phyloP scores from a whole-genome alignment of 805 yeast species.

The Candida xiaguanensis region DNA sequence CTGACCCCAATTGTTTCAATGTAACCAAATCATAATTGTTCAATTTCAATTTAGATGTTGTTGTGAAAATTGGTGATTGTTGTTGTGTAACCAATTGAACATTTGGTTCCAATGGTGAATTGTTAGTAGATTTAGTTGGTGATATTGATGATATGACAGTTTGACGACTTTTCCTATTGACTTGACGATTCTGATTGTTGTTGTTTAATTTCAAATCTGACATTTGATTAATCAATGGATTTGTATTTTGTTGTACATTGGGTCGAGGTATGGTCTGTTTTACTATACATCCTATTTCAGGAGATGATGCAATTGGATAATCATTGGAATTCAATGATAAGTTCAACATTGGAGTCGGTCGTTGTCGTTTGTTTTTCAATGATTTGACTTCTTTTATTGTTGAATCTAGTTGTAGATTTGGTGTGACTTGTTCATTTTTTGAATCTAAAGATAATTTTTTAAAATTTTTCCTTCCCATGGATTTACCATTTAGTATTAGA shows the following conservation, averaged over 20 bases:
- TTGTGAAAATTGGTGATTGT: slow-evolving; percentile 27
- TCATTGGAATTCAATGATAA: slow-evolving; percentile 6
- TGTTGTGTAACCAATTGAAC: slow-evolving; percentile 2
- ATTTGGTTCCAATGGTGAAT: slow-evolving; percentile 16
- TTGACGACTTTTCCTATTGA: slow-evolving; percentile 25
- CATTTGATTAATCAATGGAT: slow-evolving; percentile 23
- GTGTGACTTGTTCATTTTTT: not conserved
- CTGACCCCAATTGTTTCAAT: slow-evolving; percentile 79
- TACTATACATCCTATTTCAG: slow-evolving; percentile 3
- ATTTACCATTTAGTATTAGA: slow-evolving; percentile 28
- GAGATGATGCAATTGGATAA: too few relatives aligned
- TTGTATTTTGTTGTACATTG: slow-evolving; percentile 17
- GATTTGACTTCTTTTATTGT: slow-evolving; percentile 10
- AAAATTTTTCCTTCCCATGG: slow-evolving; percentile 38
- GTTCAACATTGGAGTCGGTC: slow-evolving; percentile 31
- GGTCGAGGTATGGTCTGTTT: slow-evolving; percentile 7
- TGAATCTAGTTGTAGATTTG: slow-evolving; percentile 3
- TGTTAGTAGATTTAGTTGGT: slow-evolving; percentile 30
- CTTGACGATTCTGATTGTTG: slow-evolving; percentile 3
- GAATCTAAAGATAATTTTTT: slow-evolving; percentile 28
- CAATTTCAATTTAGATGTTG: slow-evolving; percentile 29
- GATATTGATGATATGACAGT: slow-evolving; percentile 41
- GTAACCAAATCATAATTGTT: slow-evolving; percentile 63
- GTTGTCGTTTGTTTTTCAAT: slow-evolving; percentile 19
- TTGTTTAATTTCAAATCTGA: slow-evolving; percentile 20